Conservation (phyloP, 2,329 filamentous ascomycete species). For the Simplicillium aogashimaense region DNA sequence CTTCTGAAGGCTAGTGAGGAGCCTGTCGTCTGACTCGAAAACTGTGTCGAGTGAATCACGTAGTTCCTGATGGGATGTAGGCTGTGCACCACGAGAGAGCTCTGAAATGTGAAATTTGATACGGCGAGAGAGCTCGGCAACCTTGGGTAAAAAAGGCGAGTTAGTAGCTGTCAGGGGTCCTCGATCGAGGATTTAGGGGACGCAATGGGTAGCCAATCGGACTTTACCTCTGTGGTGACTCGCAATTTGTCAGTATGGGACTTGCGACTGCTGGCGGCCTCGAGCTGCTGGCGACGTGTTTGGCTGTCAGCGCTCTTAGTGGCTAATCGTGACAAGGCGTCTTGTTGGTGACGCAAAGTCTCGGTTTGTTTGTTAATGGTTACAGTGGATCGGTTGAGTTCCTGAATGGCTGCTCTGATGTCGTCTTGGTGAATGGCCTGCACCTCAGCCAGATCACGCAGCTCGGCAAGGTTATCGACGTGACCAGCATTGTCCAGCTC, state of each 20-base stretch:
- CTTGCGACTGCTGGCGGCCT: slow-evolving; percentile 16
- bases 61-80: slow-evolving; percentile 29
- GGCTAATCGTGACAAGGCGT: slow-evolving; percentile 43
- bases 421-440: slow-evolving; percentile 49
- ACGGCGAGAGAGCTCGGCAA: slow-evolving; percentile 36
- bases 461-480: slow-evolving; percentile 32
- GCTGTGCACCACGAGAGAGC: slow-evolving; percentile 38
- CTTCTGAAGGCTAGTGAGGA: slow-evolving; percentile 56
- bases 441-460: slow-evolving; percentile 34
- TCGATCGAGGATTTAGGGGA: no score
- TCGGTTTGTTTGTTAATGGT: slow-evolving; percentile 56
- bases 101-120: slow-evolving; percentile 36
- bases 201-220: background rate
- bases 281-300: slow-evolving; percentile 17
- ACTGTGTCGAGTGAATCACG: slow-evolving; percentile 37
- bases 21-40: slow-evolving; percentile 53
- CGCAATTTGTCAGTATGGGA: slow-evolving; percentile 28
- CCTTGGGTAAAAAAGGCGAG: slow-evolving; percentile 18
- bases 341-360: slow-evolving; percentile 49
- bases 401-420: slow-evolving; percentile 48
- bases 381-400: slow-evolving; percentile 54
- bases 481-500: slow-evolving; percentile 37
- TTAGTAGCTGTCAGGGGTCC: background rate
- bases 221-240: slow-evolving; percentile 30
- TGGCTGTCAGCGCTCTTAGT: slow-evolving; percentile 25